A percentile compares a stretch with the other conserved stretches of the same genome.
Conservation (phyloP, 1,139 yeast species). For the Kodamaea fungicola region DNA sequence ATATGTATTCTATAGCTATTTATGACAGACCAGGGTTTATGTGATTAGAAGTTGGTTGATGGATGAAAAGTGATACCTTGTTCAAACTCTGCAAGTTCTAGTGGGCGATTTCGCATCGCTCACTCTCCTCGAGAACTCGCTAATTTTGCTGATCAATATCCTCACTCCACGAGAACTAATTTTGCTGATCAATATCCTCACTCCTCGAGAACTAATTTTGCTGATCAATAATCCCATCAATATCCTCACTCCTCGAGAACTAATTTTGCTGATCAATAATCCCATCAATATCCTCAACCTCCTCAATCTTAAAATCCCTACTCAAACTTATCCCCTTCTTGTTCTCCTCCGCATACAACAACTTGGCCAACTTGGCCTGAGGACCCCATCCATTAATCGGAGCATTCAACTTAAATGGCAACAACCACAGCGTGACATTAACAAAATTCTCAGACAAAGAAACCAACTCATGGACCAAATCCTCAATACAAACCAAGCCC, state of each 20-base stretch:
- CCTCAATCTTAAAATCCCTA: slow-evolving; percentile 60
- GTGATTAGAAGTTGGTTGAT: too few species aligned
- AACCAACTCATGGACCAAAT: slow-evolving; percentile 66
- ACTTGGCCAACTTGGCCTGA: slow-evolving; percentile 50
- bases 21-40: too few species aligned
- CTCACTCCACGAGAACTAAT: slow-evolving; percentile 23
- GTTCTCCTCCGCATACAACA: slow-evolving; percentile 43
- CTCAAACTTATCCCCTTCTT: slow-evolving; percentile 53
- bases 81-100: too few species aligned
- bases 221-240: slow-evolving; percentile 62
- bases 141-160: too few species aligned
- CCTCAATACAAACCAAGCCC: slow-evolving; percentile 78
- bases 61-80: too few species aligned
- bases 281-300: slow-evolving; percentile 62
- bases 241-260: slow-evolving; percentile 47
- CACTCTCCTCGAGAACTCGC: too few species aligned
- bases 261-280: slow-evolving; percentile 57
- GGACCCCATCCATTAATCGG: slow-evolving; percentile 76
- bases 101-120: too few species aligned
- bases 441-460: slow-evolving; percentile 63
- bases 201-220: slow-evolving; percentile 40
- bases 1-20: too few species aligned
- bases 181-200: too few species aligned
- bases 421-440: slow-evolving; percentile 55
- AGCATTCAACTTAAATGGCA: slow-evolving; percentile 65